phyloP scores from a whole-genome alignment of 345 rosid species.

The Citrus reticulata region DNA sequence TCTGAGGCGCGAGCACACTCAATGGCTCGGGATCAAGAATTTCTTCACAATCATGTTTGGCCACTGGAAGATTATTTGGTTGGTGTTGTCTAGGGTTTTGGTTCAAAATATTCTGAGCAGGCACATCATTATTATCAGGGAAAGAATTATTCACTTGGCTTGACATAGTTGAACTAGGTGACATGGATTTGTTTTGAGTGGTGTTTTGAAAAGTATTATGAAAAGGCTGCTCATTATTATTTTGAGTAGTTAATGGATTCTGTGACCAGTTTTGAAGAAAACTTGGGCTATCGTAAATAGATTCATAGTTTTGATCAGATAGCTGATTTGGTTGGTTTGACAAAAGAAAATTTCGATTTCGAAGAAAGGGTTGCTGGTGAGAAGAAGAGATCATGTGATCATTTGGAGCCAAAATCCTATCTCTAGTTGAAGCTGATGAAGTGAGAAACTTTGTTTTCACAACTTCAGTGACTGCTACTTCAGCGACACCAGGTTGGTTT shows the following conservation, averaged over 20 bases:
- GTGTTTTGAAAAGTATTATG: not conserved
- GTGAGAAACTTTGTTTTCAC: not conserved
- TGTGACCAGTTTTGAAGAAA: not conserved
- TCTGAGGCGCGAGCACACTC: not conserved
- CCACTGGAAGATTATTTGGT: not conserved
- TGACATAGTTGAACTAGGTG: not conserved
- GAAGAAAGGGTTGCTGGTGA: not conserved
- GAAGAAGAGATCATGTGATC: not conserved
- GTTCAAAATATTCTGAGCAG: not conserved
- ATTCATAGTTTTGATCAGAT: not conserved
- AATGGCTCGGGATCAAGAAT: not conserved
- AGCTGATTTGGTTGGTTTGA: not conserved
- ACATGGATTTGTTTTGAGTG: not conserved
- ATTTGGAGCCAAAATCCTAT: not conserved
- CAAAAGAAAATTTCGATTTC: not conserved
- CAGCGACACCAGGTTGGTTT: not conserved
- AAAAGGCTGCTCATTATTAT: not conserved
- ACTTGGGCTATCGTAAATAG: not conserved
- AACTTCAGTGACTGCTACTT: not conserved
- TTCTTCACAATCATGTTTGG: not conserved
- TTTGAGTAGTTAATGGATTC: not conserved
- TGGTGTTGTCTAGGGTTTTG: not conserved
- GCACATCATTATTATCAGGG: not conserved
- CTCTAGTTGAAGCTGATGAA: not conserved
- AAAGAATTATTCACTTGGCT: not conserved